Conservation (phyloP, 108 stramenopile genomes). For the Stephanodiscus triporus region DNA sequence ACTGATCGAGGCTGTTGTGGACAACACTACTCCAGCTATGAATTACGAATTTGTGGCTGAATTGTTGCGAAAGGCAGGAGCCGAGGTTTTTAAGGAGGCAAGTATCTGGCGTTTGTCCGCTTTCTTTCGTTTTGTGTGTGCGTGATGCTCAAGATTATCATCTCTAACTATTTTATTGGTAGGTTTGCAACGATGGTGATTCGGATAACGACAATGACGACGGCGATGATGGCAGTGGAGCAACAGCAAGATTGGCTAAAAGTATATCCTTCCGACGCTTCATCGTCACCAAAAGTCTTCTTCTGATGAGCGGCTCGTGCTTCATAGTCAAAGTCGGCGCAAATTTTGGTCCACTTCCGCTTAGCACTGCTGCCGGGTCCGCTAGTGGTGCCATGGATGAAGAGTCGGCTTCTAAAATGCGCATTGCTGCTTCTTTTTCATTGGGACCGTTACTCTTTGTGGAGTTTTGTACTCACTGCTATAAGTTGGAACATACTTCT, state of each 20-base stretch:
- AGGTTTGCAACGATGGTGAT: not conserved
- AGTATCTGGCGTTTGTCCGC: not conserved
- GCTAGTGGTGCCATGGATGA: slow-evolving; percentile 4
- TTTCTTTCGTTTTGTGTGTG: no score
- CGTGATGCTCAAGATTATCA: not conserved
- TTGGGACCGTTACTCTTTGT: slow-evolving; percentile 41
- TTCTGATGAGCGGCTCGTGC: slow-evolving; percentile 20
- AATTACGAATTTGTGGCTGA: slow-evolving; percentile 31
- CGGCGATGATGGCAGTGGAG: not conserved
- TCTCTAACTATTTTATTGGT: not conserved
- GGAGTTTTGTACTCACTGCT: slow-evolving; percentile 45
- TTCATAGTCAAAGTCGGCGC: slow-evolving; percentile 26
- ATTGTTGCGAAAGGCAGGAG: slow-evolving; percentile 27
- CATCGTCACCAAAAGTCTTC: slow-evolving; percentile 34
- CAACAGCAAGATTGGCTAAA: slow-evolving; percentile 18
- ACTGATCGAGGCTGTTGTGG: slow-evolving; percentile 26
- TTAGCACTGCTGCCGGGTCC: not conserved
- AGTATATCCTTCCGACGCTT: slow-evolving; percentile 39
- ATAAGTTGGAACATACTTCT: slow-evolving; percentile 37
- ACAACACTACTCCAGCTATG: slow-evolving; percentile 19
- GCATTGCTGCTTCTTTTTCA: slow-evolving; percentile 29
- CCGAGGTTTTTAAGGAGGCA: slow-evolving; percentile 8
- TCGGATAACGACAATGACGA: not conserved
- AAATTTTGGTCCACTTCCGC: slow-evolving; percentile 19
- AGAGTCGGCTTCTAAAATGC: slow-evolving; percentile 1